These are phyloP conservation scores for Heterobasidion parviporum DNA, from an alignment of 1,284 basidiomycete genomes.

Conservation along the genomic window DNA sequence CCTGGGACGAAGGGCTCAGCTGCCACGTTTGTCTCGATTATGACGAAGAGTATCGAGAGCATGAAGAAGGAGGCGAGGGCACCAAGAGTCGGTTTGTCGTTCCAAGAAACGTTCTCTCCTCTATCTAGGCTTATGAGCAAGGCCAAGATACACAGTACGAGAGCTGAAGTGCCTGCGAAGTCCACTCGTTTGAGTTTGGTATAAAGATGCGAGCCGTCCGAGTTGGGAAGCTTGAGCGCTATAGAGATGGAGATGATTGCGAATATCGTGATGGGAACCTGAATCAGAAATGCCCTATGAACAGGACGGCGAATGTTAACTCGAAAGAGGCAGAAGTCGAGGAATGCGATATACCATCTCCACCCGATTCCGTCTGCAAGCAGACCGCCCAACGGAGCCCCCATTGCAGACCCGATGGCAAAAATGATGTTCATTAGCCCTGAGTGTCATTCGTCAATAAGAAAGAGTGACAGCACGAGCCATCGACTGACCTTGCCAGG, in stretches of 20 bases:
- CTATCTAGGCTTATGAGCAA: slow-evolving; percentile 50
- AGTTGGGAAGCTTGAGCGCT: slow-evolving; percentile 39
- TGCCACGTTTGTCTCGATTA: slow-evolving; percentile 35
- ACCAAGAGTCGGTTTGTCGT: slow-evolving; percentile 23
- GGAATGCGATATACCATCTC: slow-evolving; percentile 37
- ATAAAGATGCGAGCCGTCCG: slow-evolving; percentile 26
- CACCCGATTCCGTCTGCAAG: slow-evolving; percentile 54
- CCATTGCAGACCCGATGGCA: slow-evolving; percentile 42
- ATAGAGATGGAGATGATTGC: slow-evolving; percentile 46
- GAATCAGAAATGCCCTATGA: slow-evolving; percentile 46
- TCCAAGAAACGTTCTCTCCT: slow-evolving; percentile 53
- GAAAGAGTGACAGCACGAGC: not conserved
- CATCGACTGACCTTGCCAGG: slow-evolving; percentile 46
- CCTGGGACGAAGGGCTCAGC: slow-evolving; percentile 51
- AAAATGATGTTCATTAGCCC: slow-evolving; percentile 51
- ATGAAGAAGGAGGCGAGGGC: slow-evolving; percentile 15
- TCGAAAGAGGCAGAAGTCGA: not conserved
- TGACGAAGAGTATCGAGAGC: slow-evolving; percentile 17
- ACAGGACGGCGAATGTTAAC: not conserved
- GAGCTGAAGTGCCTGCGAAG: slow-evolving; percentile 43
- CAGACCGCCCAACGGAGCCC: slow-evolving; percentile 52
- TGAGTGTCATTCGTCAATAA: slow-evolving; percentile 9
- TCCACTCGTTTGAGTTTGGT: slow-evolving; percentile 49
- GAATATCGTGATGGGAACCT: slow-evolving; percentile 45
- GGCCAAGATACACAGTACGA: slow-evolving; percentile 42